These are phyloP conservation scores for Pleurozium schreberi DNA, from an alignment of 225 moss, liverwort and hornwort genomes.

Conservation along the genomic window DNA sequence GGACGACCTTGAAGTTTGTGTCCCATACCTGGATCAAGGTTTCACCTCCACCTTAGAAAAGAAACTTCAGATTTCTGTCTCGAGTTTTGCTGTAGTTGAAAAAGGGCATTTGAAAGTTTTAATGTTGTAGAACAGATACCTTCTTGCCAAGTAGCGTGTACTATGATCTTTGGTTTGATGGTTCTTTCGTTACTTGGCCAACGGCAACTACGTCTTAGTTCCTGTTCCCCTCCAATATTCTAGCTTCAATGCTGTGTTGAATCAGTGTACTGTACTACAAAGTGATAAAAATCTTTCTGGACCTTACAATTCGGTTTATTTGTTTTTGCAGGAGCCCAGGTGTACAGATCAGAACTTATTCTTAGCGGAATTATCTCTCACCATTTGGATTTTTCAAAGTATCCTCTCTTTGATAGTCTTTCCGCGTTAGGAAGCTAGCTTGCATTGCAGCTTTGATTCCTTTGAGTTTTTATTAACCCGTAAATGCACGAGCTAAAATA, in stretches of 20 bases:
- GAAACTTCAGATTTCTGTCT: not conserved
- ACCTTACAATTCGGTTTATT: not conserved
- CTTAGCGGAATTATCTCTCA: constrained; percentile 71
- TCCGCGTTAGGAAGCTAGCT: not conserved
- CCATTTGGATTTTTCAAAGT: constrained; percentile 85
- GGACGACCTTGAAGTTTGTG: constrained; percentile 62
- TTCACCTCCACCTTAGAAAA: not conserved
- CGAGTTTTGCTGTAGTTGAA: not conserved
- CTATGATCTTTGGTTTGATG: not conserved
- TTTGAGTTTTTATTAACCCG: not conserved
- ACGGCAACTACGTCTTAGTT: not conserved
- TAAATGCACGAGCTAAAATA: not conserved
- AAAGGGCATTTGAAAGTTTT: not conserved
- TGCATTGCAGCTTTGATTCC: not conserved
- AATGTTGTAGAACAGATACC: not conserved
- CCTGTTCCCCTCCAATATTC: not conserved
- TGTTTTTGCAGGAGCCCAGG: constrained; percentile 71
- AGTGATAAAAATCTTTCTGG: not conserved
- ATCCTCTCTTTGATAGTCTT: constrained; percentile 18
- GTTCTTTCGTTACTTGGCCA: not conserved
- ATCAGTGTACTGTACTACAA: not conserved
- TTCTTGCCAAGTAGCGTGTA: not conserved
- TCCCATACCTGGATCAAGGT: constrained; percentile 79
- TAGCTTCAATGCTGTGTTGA: not conserved
- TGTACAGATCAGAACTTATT: constrained; percentile 79